phyloP scores from a whole-genome alignment of 2,329 filamentous ascomycete species.

The Beauveria sp. region DNA sequence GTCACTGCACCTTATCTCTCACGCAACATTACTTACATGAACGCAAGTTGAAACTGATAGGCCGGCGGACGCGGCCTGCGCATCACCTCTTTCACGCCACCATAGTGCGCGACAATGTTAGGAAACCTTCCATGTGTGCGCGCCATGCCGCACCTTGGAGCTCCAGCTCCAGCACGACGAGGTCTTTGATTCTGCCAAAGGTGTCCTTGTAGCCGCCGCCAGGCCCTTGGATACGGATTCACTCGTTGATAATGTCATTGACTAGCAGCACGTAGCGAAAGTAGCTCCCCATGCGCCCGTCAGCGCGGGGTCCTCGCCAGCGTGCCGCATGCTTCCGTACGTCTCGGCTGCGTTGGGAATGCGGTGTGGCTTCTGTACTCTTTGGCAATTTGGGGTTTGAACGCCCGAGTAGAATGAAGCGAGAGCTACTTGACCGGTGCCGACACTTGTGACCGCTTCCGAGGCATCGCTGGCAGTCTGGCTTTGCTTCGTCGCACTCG shows the following conservation, averaged over 20 bases:
- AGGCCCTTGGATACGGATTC: neutral
- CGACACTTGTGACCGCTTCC: neutral
- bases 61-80: neutral
- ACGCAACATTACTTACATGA: neutral
- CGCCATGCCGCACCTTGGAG: neutral
- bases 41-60: neutral
- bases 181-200: neutral
- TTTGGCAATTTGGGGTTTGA: neutral
- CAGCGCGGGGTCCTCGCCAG: neutral
- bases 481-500: slow-evolving; percentile 6
- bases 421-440: neutral
- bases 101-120: neutral
- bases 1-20: too few species aligned
- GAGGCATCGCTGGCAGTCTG: neutral
- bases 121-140: neutral
- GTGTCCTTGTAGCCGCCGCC: neutral
- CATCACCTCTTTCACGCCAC: neutral
- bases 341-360: neutral
- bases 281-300: neutral
- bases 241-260: neutral
- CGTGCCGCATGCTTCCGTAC: too few species aligned
- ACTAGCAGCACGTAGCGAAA: neutral
- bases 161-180: too few species aligned
- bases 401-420: too few species aligned
- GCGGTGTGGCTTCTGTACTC: neutral